Base-by-base conservation (phyloP, 768 basidiomycete genomes). In the Calocera cornea region DNA sequence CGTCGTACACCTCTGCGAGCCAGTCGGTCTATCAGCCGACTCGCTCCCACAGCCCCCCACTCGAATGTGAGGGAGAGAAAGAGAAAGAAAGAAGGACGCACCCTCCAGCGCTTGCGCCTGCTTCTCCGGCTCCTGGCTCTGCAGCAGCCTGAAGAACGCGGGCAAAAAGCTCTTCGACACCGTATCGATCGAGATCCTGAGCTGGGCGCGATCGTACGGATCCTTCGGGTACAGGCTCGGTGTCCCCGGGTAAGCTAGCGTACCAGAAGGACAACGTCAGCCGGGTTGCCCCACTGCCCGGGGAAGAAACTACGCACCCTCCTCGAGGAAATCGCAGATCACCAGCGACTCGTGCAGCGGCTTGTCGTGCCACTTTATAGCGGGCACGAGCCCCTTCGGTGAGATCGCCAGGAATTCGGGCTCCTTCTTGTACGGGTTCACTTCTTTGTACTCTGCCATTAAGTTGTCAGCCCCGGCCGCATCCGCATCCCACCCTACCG, bases 341-440 rank as follows among this genome's bases (percentile, higher is more conserved):
- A 90, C 85, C 0, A 85, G 88, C 72, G 88, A 90, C 74, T 92
- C 91, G 74, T 91, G 88, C 14, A 92, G 76, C 0, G 85, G 83
- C 67, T 79, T 81, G 19, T 77, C 78, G 36, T 77, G 72, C 66
- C 83, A 82, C 65, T 83, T 81, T 73, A 85, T 78, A 0, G 85
- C 83, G 0, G 90, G 90, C 0, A 94, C 89, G 2, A 93, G 81
- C 0, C 91, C 90, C 72, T 89, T 90, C 0, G 90, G 89, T 17
- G 89, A 91, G 19, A 90, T 79, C 40, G 88, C 84, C n/a, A 94
- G 79, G 22, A 93, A 82, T 34, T 89, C 89, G 64, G 83, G 75
- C 0, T 90, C 88, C 71, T 92, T 93, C 76, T 85, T 85, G 79
- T 92, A 91, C 22, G 89, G 88, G 75, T 90, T 87, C 33, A 90